These are phyloP conservation scores for Sporothrix luriei DNA, from an alignment of 2,329 filamentous ascomycete species.

Conservation along the genomic window DNA sequence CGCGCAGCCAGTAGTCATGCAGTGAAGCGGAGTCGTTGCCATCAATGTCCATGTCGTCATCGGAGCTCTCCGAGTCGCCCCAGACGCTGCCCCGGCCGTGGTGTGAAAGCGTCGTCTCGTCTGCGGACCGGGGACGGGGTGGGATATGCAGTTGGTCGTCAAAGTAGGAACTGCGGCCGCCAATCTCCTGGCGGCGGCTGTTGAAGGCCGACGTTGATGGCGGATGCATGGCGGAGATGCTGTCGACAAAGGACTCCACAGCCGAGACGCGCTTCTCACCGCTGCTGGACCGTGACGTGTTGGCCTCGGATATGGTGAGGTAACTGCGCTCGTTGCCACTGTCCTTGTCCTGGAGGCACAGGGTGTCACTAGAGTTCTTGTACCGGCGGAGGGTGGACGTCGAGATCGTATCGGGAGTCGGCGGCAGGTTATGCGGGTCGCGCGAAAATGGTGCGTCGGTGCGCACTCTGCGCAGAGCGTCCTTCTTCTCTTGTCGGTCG, in stretches of 20 bases:
- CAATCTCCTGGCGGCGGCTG: constrained; percentile 39
- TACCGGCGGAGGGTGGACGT: constrained; percentile 57
- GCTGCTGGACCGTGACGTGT: constrained; percentile 38
- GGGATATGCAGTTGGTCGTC: constrained; percentile 42
- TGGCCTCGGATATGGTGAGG: constrained; percentile 41
- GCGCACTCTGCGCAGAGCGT: constrained; percentile 52
- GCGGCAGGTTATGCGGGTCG: constrained; percentile 54
- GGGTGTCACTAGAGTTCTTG: constrained; percentile 55
- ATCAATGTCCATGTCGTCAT: constrained; percentile 44
- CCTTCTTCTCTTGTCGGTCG: constrained; percentile 52
- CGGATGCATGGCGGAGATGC: constrained; percentile 37
- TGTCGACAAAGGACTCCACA: constrained; percentile 26
- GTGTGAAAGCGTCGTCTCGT: constrained; percentile 50
- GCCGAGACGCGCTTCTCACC: constrained; percentile 29
- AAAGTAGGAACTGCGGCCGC: constrained; percentile 38
- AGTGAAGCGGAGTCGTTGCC: constrained; percentile 55
- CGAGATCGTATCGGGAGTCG: constrained; percentile 63
- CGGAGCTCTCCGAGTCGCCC: constrained; percentile 51
- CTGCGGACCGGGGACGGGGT: constrained; percentile 52
- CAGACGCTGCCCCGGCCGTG: constrained; percentile 43
- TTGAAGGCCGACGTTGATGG: constrained; percentile 43
- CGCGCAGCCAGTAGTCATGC: constrained; percentile 61
- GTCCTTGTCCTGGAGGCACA: constrained; percentile 43
- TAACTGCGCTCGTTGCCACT: constrained; percentile 42
- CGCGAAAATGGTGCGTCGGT: constrained; percentile 50